Evolutionary conservation across 352 stramenopile species (phyloP).

Genomic region (Phytophthora ramorum): DNA sequence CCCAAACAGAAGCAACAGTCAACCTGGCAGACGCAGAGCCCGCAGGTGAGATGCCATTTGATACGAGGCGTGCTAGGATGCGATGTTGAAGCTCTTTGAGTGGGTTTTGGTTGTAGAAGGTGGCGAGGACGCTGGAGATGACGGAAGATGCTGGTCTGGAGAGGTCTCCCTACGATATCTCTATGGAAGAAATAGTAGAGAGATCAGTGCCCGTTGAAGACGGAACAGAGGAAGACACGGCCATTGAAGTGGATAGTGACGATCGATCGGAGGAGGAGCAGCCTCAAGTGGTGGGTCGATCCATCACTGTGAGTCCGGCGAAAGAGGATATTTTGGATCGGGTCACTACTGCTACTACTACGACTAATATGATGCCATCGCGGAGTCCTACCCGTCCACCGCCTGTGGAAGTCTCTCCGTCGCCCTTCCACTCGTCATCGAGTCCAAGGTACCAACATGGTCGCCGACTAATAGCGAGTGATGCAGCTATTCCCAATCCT

Average conservation of each 20-base stretch:
- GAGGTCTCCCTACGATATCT: background rate
- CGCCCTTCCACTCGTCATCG: slow-evolving; percentile 12
- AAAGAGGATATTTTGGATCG: slow-evolving; percentile 40
- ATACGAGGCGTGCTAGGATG: background rate
- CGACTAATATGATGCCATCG: background rate
- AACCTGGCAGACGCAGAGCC: slow-evolving; percentile 23
- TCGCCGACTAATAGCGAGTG: slow-evolving; percentile 27
- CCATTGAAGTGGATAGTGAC: slow-evolving; percentile 25
- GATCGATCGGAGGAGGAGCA: slow-evolving; percentile 9
- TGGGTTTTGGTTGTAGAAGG: slow-evolving; percentile 15
- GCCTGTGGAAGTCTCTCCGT: slow-evolving; percentile 13
- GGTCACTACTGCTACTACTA: background rate
- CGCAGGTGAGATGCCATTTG: slow-evolving; percentile 14
- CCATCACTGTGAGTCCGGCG: slow-evolving; percentile 29
- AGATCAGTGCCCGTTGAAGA: background rate
- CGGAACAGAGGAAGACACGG: slow-evolving; percentile 10
- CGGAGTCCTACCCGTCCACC: background rate
- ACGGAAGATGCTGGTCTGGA: slow-evolving; percentile 20
- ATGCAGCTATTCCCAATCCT: slow-evolving; percentile 14
- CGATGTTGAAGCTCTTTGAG: background rate
- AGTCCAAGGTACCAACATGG: slow-evolving; percentile 38
- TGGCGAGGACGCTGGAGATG: slow-evolving; percentile 36
- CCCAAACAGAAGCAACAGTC: background rate
- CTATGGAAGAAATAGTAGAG: slow-evolving; percentile 7
- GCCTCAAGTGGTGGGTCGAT: slow-evolving; percentile 1